Conservation (phyloP, 2,329 filamentous ascomycete genomes). For the Cercospora sp. region DNA sequence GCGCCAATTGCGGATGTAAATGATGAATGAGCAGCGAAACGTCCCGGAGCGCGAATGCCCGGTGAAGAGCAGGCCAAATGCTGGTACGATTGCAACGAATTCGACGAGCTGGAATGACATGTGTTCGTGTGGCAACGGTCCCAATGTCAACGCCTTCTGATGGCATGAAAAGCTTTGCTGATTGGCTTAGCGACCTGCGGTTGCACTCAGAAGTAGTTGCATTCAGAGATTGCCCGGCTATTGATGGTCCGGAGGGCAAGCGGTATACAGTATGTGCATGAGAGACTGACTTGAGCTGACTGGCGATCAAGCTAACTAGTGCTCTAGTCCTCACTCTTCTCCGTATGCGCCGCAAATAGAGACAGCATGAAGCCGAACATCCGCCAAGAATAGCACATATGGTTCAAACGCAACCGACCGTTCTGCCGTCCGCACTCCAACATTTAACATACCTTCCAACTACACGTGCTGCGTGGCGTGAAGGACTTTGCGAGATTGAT, state of each 20-base stretch:
- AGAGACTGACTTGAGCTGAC: background rate
- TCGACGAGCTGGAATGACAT: background rate
- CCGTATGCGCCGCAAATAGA: too few species aligned
- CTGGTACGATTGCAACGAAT: background rate
- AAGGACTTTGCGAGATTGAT: background rate
- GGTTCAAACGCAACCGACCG: background rate
- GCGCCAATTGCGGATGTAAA: background rate
- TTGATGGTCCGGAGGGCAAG: background rate
- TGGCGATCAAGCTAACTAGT: background rate
- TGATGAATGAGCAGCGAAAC: background rate
- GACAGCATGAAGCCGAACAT: background rate
- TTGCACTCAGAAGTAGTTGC: too few species aligned
- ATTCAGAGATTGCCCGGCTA: background rate
- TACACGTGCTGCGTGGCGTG: background rate
- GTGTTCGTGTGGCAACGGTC: background rate
- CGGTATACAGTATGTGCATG: background rate
- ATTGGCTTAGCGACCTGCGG: too few species aligned
- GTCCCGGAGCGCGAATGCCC: background rate
- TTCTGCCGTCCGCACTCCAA: background rate
- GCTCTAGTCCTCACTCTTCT: background rate
- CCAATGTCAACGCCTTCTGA: background rate
- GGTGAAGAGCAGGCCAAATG: background rate
- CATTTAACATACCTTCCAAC: background rate
- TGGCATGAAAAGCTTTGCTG: too few species aligned
- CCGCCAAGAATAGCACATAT: background rate